Evolutionary conservation across 306 rosid genomes (phyloP), one percentile per base, ranked within the genome.

Genomic region (Mimosa pudica): DNA sequence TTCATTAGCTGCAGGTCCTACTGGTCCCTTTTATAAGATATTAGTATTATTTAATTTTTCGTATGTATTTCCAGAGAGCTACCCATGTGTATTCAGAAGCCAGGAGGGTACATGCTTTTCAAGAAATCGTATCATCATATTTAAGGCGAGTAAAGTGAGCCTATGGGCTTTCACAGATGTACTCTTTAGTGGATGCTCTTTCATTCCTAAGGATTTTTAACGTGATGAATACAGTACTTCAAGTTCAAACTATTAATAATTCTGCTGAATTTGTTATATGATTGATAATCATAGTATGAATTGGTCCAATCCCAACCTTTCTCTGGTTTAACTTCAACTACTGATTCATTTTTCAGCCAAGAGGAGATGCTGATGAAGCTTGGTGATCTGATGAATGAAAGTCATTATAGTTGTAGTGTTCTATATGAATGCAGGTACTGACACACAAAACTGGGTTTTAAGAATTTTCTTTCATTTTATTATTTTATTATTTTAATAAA

Each of bases 41-140:
- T 24, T 24, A 24, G 30, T 24, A 16, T 10, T 35, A 54, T 80
- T 67, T 78, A 73, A 68, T 75, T 61, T 63, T 82, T 64, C 8
- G 35, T 70, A 55, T 38, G 58, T 80, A 48, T 74, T 79, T 81
- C 77, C 64, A 92, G 97, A 88, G 97, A 87, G 95, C 95, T 8
- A 73, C 90, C 16, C 95, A 92, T 70, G 97, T 92, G 62, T 92
- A 90, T 82, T 89, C 97, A 47, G 95, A 92, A 85, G 95, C 95
- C 80, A 89, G 77, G 70, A 86, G 95, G 79, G 97, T 89, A 36
- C 77, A 87, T 57, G 90, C 88, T 60, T 92, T 92, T 83, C 89
- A 90, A 86, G 92, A 92, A 30, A 17, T 86, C 8, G 97, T 89
- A 30, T 86, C 81, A 48, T 89, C 97, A 60, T 49, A 85, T 73